A percentile compares a stretch with the other conserved stretches of the same genome.
phyloP scores from a whole-genome alignment of 1,139 yeast species.

The Yamadazyma diddensiae region DNA sequence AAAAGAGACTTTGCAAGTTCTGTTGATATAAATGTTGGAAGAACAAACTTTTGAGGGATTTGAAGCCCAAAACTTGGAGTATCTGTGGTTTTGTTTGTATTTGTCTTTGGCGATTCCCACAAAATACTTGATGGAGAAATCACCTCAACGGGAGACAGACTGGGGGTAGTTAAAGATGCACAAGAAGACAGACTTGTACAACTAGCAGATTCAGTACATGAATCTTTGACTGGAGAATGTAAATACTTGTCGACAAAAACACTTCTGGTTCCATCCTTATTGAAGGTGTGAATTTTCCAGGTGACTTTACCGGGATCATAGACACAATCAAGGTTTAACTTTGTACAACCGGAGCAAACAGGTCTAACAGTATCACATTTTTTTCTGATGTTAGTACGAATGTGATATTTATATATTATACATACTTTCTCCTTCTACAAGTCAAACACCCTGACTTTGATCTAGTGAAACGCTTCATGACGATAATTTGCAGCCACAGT shows the following conservation, averaged over 20 bases:
- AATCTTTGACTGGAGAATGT: not conserved
- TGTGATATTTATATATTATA: too few species aligned
- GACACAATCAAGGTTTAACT: slow-evolving; percentile 9
- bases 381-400: slow-evolving; percentile 7
- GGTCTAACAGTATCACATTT: slow-evolving; percentile 11
- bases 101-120: too few species aligned
- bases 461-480: slow-evolving; percentile 7
- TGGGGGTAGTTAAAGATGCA: too few species aligned
- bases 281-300: slow-evolving; percentile 8
- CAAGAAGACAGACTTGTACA: too few species aligned
- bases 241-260: slow-evolving; percentile 1
- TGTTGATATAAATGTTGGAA: slow-evolving; percentile 7
- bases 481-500: too few species aligned
- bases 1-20: slow-evolving; percentile 8
- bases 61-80: too few species aligned
- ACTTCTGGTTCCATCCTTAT: slow-evolving; percentile 5
- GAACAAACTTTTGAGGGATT: slow-evolving; percentile 2
- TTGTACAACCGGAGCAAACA: slow-evolving; percentile 6
- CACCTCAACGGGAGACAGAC: too few species aligned
- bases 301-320: slow-evolving; percentile 6
- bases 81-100: too few species aligned
- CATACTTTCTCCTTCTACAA: slow-evolving; percentile 10
- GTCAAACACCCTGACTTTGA: slow-evolving; percentile 8
- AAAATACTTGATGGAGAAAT: too few species aligned
- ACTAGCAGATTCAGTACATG: not conserved